A percentile compares a stretch with the other conserved stretches of the same genome.
These are phyloP conservation scores for Lentinula raphanica DNA, from an alignment of 768 basidiomycete genomes.

Conservation along the genomic window DNA sequence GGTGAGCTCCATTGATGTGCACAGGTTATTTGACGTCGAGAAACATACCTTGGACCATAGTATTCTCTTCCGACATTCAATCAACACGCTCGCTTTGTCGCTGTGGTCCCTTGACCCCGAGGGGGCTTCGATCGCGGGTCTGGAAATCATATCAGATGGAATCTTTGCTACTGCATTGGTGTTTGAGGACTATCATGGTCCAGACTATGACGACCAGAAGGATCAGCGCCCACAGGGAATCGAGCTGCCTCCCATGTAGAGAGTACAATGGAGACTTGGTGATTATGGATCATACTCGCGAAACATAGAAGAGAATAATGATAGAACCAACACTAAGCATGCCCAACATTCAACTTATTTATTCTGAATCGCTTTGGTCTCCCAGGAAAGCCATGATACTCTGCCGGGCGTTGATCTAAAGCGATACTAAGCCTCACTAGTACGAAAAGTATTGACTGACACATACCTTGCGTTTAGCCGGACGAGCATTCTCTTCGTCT, in stretches of 20 bases:
- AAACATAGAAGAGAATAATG: too few species aligned
- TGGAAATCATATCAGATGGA: conserved; percentile 41
- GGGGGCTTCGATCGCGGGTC: conserved; percentile 37
- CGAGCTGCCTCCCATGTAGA: not conserved
- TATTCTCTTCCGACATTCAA: conserved; percentile 35
- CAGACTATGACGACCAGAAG: conserved; percentile 35
- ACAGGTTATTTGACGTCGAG: not conserved
- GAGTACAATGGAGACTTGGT: not conserved
- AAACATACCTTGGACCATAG: conserved; percentile 16
- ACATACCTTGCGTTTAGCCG: conserved; percentile 39
- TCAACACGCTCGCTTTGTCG: conserved; percentile 42
- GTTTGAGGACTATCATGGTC: conserved; percentile 36
- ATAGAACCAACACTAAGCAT: too few species aligned
- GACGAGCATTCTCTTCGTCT: conserved; percentile 25
- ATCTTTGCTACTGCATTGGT: conserved; percentile 34
- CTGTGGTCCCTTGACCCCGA: conserved; percentile 43
- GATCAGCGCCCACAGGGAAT: conserved; percentile 21
- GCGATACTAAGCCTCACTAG: not conserved
- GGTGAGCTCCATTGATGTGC: conserved; percentile 22
- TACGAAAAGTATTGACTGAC: not conserved
- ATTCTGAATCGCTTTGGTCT: conserved; percentile 69
- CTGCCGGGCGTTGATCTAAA: conserved; percentile 40
- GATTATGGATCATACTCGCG: too few species aligned
- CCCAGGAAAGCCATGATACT: conserved; percentile 70
- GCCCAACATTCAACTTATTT: conserved; percentile 10